phyloP scores from a whole-genome alignment of 1,139 yeast species.

The Diutina scorzettiae region DNA sequence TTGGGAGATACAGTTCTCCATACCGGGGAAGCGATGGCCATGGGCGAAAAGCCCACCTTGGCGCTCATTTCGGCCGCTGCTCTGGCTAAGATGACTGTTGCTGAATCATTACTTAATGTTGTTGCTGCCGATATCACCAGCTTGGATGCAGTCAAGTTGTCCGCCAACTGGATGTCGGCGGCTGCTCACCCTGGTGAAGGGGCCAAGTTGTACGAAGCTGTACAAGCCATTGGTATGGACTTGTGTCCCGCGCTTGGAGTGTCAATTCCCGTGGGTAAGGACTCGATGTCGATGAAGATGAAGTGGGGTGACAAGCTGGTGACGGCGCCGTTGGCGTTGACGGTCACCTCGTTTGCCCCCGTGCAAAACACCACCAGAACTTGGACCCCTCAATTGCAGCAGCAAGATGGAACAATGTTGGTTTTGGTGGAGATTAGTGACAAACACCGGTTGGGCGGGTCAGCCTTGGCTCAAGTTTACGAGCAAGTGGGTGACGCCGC shows the following conservation, averaged over 20 bases:
- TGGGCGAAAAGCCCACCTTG: conserved; percentile 92
- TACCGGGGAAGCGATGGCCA: conserved; percentile 94
- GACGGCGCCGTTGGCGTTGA: conserved; percentile 87
- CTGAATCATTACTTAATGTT: conserved; percentile 82
- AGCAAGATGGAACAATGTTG: conserved; percentile 26
- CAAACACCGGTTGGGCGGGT: conserved; percentile 70
- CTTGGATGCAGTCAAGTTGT: conserved; percentile 65
- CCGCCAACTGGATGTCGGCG: conserved; percentile 99
- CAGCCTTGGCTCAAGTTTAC: conserved; percentile 91
- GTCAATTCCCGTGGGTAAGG: conserved; percentile 96
- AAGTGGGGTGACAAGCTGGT: conserved; percentile 91
- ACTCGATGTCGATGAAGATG: conserved; percentile 99
- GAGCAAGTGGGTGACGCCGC: conserved; percentile 71
- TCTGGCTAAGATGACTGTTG: conserved; percentile 94
- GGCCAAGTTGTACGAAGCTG: conserved; percentile 89
- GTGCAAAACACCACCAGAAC: conserved; percentile 77
- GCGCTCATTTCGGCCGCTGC: conserved; percentile 90
- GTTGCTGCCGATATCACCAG: conserved; percentile 83
- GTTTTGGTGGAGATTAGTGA: conserved; percentile 66
- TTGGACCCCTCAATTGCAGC: conserved; percentile 83
- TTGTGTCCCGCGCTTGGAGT: conserved; percentile 89
- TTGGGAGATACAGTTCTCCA: conserved; percentile 56
- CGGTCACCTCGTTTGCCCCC: conserved; percentile 85
- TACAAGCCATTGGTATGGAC: conserved; percentile 90
- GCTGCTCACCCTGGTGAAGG: conserved; percentile 96